Evolutionary conservation across 768 basidiomycete species (phyloP).

Genomic region (Kwoniella newhampshirensis): DNA sequence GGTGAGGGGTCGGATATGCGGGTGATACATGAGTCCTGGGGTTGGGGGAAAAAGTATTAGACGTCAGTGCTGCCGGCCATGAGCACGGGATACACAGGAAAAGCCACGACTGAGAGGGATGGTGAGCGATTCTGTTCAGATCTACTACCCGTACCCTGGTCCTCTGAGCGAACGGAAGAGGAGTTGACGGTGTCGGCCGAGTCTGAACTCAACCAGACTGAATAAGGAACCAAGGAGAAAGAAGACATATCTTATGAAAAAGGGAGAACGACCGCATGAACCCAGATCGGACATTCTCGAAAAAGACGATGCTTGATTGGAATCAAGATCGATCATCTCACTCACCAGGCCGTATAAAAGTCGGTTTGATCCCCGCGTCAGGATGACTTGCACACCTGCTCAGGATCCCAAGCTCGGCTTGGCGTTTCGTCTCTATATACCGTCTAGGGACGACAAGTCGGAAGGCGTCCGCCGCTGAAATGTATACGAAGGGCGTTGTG

Average conservation of each 20-base stretch:
- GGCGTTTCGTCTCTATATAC: slow-evolving; percentile 92
- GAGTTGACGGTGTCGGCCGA: too few species aligned
- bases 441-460: slow-evolving; percentile 78
- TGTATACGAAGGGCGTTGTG: slow-evolving; percentile 68
- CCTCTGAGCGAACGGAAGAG: too few species aligned
- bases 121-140: too few species aligned
- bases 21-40: slow-evolving; percentile 90
- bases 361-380: slow-evolving; percentile 60
- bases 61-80: not conserved
- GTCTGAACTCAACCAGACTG: not conserved
- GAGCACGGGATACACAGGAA: too few species aligned
- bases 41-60: not conserved
- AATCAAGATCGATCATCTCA: slow-evolving; percentile 16
- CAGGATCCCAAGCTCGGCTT: slow-evolving; percentile 74
- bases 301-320: not conserved
- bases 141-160: too few species aligned
- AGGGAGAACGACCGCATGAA: too few species aligned
- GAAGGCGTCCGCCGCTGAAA: slow-evolving; percentile 93
- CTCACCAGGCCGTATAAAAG: slow-evolving; percentile 88
- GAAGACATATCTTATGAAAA: too few species aligned
- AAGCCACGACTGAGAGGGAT: too few species aligned
- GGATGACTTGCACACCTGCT: slow-evolving; percentile 56
- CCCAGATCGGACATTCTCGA: not conserved
- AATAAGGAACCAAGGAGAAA: too few species aligned
- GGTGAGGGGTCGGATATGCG: slow-evolving; percentile 84